Percentiles rank a stretch among this genome's conserved stretches.
These are phyloP conservation scores for Coemansia sp. DNA, from an alignment of 192 early-diverging fungal genomes.

Conservation along the genomic window DNA sequence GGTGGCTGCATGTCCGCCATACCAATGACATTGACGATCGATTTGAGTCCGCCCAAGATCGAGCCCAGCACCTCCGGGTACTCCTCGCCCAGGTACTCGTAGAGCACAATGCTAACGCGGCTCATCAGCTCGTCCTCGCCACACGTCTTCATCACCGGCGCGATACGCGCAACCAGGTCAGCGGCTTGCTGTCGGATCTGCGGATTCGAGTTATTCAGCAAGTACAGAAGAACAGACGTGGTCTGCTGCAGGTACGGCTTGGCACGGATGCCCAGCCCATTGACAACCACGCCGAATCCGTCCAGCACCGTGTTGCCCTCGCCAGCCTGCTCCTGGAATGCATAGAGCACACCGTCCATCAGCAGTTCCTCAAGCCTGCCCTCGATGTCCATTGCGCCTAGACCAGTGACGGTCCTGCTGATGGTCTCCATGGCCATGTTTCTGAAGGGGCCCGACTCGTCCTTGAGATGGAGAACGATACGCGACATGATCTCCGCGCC, in stretches of 20 bases:
- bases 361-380: slow-evolving; percentile 88
- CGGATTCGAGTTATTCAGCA: slow-evolving; percentile 95
- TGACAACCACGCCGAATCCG: slow-evolving; percentile 94
- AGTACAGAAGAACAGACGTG: slow-evolving; percentile 91
- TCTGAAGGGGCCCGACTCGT: slow-evolving; percentile 90
- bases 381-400: slow-evolving; percentile 92
- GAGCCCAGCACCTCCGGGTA: slow-evolving; percentile 98
- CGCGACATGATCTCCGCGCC: slow-evolving; percentile 85
- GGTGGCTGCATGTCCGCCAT: slow-evolving; percentile 98
- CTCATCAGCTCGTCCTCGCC: slow-evolving; percentile 95
- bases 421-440: slow-evolving; percentile 99
- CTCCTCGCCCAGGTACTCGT: slow-evolving; percentile 99
- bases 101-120: slow-evolving; percentile 89
- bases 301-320: slow-evolving; percentile 91
- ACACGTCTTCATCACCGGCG: slow-evolving; percentile 89
- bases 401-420: slow-evolving; percentile 68
- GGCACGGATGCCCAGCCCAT: slow-evolving; percentile 82
- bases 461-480: slow-evolving; percentile 92
- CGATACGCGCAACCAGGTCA: slow-evolving; percentile 92
- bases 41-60: slow-evolving; percentile 87
- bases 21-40: slow-evolving; percentile 97
- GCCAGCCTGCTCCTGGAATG: slow-evolving; percentile 98
- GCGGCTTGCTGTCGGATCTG: slow-evolving; percentile 97
- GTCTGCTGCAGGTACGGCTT: slow-evolving; percentile 95
- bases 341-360: slow-evolving; percentile 95